phyloP scores from a whole-genome alignment of 1,139 yeast genomes.

The Yamadazyma kanchanaburiensis region DNA sequence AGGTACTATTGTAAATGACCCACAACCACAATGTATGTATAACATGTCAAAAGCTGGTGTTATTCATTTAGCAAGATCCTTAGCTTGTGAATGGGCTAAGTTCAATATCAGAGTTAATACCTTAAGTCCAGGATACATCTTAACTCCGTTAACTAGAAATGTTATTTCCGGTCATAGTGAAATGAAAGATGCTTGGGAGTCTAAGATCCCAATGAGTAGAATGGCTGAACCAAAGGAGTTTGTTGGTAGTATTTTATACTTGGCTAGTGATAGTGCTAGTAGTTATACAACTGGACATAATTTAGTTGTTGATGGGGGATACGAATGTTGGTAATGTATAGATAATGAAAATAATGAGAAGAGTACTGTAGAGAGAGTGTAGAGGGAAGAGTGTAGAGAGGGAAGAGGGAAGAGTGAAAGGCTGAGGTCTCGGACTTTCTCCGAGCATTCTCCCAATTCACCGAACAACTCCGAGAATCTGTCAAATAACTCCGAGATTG shows the following conservation, averaged over 20 bases:
- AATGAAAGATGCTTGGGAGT: constrained; percentile 48
- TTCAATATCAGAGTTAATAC: constrained; percentile 48
- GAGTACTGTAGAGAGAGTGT: no score
- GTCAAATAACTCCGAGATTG: no score
- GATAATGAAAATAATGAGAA: constrained; percentile 3
- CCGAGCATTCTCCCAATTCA: no score
- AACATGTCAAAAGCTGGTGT: constrained; percentile 53
- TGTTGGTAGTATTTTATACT: constrained; percentile 44
- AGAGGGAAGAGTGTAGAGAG: background rate
- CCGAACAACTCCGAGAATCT: no score
- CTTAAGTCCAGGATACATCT: constrained; percentile 46
- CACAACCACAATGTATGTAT: constrained; percentile 50
- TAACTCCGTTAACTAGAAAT: constrained; percentile 47
- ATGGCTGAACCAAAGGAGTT: constrained; percentile 53
- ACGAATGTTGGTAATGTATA: constrained; percentile 31
- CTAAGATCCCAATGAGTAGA: constrained; percentile 47
- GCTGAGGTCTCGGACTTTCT: no score
- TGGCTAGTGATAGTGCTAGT: constrained; percentile 45
- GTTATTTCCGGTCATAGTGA: constrained; percentile 44
- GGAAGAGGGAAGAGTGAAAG: background rate
- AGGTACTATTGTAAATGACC: constrained; percentile 49
- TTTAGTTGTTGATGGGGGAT: constrained; percentile 50
- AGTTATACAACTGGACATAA: constrained; percentile 50
- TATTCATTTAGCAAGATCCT: constrained; percentile 44
- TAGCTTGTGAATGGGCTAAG: constrained; percentile 53